Evolutionary conservation across 768 basidiomycete species (phyloP), one percentile per base, ranked within the genome.

Genomic region (Rhodotorula diobovata): DNA sequence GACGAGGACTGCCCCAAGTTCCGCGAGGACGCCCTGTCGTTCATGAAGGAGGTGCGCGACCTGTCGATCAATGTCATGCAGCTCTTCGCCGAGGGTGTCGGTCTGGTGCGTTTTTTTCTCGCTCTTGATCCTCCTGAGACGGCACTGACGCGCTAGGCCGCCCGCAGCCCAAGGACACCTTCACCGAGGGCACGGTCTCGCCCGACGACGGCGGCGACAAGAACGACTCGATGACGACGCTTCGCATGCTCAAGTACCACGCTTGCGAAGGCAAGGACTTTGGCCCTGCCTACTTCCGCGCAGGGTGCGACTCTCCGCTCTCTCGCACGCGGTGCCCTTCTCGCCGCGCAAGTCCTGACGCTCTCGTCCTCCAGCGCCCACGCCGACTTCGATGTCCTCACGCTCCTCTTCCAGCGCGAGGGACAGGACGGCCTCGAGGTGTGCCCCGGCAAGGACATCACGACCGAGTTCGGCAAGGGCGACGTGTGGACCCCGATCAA

Each of bases 361-460:
- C 32, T n/a, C 14, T 8, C 43, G 21, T 28, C 11, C 8, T 2
- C n/a, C 14, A 69, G 65, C 34, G 73, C 78, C 5, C 79, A 79
- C 60, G 76, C 78, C 34, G 79, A 79, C 60, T 77, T 79, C 51
- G 77, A 76, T 46, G 68, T 78, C 58, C 67, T 79, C 46, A 79
- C 79, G 23, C 64, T 79, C 60, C 74, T 79, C 21, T 79, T 79
- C 72, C 79, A 79, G 54, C 63, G 76, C 39, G 69, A 70, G 10
- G 78, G 76, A 1, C 77, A 79, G 54, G 77, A 72, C 32, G 79
- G 79, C 7, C 67, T 79, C 23, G 79, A 79, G 63, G 67, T 79
- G 0, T 79, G 79, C 59, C 78, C 79, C 8, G 79, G 78, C 0
- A 61, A 78, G 43, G 51, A 73, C 35, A 71, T 78, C 56, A 68